Percentiles rank a stretch among this genome's conserved stretches.
Evolutionary conservation across 2,329 filamentous ascomycete genomes (phyloP).

Genomic region (Delphinella strobiligena): DNA sequence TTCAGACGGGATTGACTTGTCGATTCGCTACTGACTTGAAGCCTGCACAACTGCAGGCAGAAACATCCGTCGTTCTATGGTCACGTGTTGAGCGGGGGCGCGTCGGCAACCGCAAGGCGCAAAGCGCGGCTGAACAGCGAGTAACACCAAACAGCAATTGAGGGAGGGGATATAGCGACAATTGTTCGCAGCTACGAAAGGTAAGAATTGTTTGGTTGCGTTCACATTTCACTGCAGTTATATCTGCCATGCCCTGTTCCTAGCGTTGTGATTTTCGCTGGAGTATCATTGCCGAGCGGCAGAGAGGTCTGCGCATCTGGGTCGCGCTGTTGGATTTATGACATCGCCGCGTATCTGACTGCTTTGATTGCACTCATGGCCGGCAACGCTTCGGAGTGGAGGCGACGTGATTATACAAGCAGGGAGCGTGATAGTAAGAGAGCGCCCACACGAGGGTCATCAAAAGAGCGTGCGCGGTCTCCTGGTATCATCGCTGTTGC

Average conservation of each 20-base stretch:
- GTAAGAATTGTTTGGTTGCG: background rate
- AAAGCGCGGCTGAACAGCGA: background rate
- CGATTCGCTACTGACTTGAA: no score
- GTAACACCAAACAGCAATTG: background rate
- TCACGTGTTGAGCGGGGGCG: background rate
- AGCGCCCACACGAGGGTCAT: constrained; percentile 15
- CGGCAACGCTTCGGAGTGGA: background rate
- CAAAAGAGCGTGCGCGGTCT: constrained; percentile 13
- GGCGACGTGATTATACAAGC: background rate
- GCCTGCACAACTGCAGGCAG: no score
- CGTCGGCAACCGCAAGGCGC: background rate
- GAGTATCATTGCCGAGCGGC: background rate
- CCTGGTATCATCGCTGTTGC: background rate
- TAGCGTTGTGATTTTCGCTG: background rate
- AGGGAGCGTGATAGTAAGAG: background rate
- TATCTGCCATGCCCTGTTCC: background rate
- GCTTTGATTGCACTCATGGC: background rate
- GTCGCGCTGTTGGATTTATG: background rate
- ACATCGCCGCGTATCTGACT: background rate
- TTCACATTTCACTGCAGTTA: background rate
- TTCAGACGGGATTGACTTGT: no score
- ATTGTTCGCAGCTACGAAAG: background rate
- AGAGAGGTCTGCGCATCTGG: background rate
- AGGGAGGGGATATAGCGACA: background rate
- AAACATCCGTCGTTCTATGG: no score